Base-by-base conservation (phyloP, 345 rosid species). In the Cardiospermum halicacabum region DNA sequence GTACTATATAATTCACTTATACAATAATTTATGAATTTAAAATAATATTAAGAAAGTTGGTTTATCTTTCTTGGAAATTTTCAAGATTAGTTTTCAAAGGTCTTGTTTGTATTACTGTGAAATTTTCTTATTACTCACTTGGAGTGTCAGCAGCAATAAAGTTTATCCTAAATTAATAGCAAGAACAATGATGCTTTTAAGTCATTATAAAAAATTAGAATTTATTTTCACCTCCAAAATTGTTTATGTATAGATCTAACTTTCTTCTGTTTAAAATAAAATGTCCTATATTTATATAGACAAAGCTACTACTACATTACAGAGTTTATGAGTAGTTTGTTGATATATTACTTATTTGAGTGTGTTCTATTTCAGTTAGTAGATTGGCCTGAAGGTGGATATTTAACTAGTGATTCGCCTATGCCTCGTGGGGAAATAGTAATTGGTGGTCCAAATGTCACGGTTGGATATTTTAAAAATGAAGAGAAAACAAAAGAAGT, bases 351-450 rank as follows among this genome's bases (percentile, higher is more conserved):
- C 4, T 66, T 28, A 66, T 31, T 27, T 18, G 8, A 32, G 2
- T 30, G 15, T 69, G 11, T 21, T 65, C 16, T 51, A 48, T 70
- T 78, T 62, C 97, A 95, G 99, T 81, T 93, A 75, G 70, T 93
- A 73, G 86, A 95, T 80, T 95, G 99, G 99, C 77, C 94, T 12
- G 98, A 89, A 84, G 98, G 98, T 31, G 94, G 97, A 32, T 91
- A 95, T 75, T 72, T 84, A 60, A 81, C 50, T 45, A 78, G 74
- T 45, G 88, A 91, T 82, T 77, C 84, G 63, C 96, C 96, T 22
- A 89, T 79, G 92, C 91, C 98, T 58, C 96, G 96, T 56, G 99
- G 99, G 66, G 99, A 95, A 84, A 89, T 91, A 61, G 90, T 95
- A 15, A 74, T 95, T 13, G 96, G 98, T 66, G 99, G 99, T 66